Conservation (phyloP, 768 basidiomycete genomes). For the Russula griseocarnosa region DNA sequence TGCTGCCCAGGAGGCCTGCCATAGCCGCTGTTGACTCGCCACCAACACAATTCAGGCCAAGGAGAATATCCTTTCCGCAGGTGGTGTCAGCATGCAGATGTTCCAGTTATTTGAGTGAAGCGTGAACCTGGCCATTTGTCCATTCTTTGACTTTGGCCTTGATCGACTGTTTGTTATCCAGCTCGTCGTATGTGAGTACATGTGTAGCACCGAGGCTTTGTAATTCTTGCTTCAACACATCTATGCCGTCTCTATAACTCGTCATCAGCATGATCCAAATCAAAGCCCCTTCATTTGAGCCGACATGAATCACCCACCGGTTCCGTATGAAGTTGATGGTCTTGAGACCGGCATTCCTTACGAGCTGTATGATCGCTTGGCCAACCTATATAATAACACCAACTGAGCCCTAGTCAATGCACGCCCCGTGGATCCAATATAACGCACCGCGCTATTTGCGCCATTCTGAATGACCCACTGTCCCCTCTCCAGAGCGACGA, state of each 20-base stretch:
- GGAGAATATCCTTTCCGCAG: slow-evolving; percentile 38
- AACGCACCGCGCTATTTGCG: slow-evolving; percentile 72
- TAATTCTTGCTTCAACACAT: slow-evolving; percentile 48
- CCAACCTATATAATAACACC: slow-evolving; percentile 54
- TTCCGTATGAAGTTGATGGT: slow-evolving; percentile 81
- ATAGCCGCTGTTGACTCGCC: slow-evolving; percentile 67
- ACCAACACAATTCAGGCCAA: slow-evolving; percentile 57
- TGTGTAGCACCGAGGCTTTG: slow-evolving; percentile 65
- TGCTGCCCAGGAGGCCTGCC: slow-evolving; percentile 59
- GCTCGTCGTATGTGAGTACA: slow-evolving; percentile 73
- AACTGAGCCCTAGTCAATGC: background rate
- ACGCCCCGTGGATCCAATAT: background rate
- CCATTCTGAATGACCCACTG: slow-evolving; percentile 88
- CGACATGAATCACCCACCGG: slow-evolving; percentile 43
- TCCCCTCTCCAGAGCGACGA: slow-evolving; percentile 56
- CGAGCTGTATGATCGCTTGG: slow-evolving; percentile 83
- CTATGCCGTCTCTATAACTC: slow-evolving; percentile 48
- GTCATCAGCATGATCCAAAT: background rate
- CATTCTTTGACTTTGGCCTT: slow-evolving; percentile 55
- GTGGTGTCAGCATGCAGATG: slow-evolving; percentile 1
- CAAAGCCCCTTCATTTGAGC: background rate
- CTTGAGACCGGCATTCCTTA: slow-evolving; percentile 61
- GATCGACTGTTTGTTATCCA: slow-evolving; percentile 49
- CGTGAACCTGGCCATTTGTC: slow-evolving; percentile 59
- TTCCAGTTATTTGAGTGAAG: background rate